phyloP scores from a whole-genome alignment of 495 filamentous ascomycete genomes.

The Penicillium ucsense region DNA sequence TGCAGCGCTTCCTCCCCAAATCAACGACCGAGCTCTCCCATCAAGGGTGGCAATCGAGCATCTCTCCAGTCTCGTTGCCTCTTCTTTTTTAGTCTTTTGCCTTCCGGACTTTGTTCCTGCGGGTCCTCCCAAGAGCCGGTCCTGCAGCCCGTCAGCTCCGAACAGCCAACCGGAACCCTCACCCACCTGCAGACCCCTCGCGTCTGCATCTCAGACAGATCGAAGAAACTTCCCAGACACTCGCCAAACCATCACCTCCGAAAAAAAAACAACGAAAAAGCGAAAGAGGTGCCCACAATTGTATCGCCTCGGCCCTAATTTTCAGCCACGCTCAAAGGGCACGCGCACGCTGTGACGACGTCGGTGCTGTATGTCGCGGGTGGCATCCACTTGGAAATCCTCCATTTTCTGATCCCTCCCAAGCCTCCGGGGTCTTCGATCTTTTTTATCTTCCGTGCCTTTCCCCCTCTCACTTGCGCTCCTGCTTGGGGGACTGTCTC shows the following conservation, averaged over 20 bases:
- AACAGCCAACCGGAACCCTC: conserved; percentile 1
- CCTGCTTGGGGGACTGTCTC: background rate
- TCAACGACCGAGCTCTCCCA: background rate
- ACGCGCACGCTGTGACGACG: too few species aligned
- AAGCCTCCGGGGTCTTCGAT: background rate
- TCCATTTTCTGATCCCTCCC: too few species aligned
- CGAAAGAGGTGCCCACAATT: too few species aligned
- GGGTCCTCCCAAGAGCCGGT: background rate
- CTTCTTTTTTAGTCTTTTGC: conserved; percentile 2
- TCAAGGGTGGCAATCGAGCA: background rate
- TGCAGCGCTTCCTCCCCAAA: background rate
- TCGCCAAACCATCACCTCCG: background rate
- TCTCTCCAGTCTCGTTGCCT: background rate
- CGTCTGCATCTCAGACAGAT: conserved; percentile 4
- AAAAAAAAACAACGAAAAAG: too few species aligned
- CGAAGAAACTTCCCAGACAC: background rate
- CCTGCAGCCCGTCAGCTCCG: conserved; percentile 2
- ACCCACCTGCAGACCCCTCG: conserved; percentile 1
- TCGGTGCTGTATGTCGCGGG: too few species aligned
- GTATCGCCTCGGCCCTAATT: too few species aligned
- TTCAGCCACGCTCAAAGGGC: too few species aligned
- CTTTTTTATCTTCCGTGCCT: background rate
- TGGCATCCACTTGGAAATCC: too few species aligned
- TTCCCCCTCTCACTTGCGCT: background rate
- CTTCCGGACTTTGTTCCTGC: background rate